Base-by-base conservation (phyloP, 352 stramenopile species). In the Globisporangium orthogonon region DNA sequence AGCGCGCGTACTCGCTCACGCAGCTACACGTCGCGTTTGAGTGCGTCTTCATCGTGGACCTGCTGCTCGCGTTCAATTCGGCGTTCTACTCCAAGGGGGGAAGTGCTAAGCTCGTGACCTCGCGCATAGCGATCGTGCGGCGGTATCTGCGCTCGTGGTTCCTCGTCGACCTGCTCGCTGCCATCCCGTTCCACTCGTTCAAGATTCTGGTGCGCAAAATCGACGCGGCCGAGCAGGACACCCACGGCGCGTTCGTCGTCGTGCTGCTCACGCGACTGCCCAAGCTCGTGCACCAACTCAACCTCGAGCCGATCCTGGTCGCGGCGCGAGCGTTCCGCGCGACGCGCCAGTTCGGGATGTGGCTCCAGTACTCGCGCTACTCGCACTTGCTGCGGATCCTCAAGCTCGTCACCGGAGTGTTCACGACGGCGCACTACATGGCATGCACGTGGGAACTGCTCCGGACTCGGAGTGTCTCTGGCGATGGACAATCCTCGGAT, bases 381-480 rank as follows among this genome's bases (percentile, higher is more conserved):
- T 66, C 53, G n/a, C 63, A 73, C 50, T 41, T 72, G 4, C 58
- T 85, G 30, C 64, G 68, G 7, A 71, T 86, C 11, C 51, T 61
- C 45, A 57, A 60, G 3, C 62, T 83, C 35, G 47, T 87, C 1
- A 23, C 47, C 10, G 17, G 74, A 17, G 47, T 86, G 4, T 40
- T 88, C 11, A 58, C 67, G 13, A 72, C 76, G 23, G 64, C 69
- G 7, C 75, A 85, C 56, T 72, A 82, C 47, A 74, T 79, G 18
- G 74, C 75, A 1, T 88, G 78, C 37, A 56, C 63, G 29, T 88
- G 75, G 78, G 63, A 74, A 58, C 15, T 71, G 53, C 65, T 82
- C 40, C 60, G 55, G 28, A 2, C 31, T 0, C 30, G 9, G 1
- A 1, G 5, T 15, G 57, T 55, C 1, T 60, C 54, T 29, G n/a